These are phyloP conservation scores for Alternaria panax DNA, from an alignment of 2,329 filamentous ascomycete genomes.

Conservation along the genomic window DNA sequence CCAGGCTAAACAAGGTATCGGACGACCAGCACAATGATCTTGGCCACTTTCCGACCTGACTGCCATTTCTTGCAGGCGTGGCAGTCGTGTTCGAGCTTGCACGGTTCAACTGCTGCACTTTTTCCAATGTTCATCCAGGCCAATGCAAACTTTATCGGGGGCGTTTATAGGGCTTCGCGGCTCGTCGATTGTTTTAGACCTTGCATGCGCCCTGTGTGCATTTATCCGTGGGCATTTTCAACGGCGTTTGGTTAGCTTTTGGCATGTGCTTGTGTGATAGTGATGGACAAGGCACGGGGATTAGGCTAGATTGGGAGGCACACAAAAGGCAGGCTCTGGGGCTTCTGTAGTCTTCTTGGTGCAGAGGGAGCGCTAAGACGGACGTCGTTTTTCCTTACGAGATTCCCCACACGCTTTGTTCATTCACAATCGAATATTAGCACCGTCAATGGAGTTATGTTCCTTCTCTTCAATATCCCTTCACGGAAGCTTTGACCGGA, in stretches of 20 bases:
- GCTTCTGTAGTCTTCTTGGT: not conserved
- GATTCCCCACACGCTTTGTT: slow-evolving; percentile 26
- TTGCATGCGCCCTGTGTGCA: slow-evolving; percentile 12
- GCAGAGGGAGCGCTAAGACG: not conserved
- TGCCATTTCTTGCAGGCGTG: not conserved
- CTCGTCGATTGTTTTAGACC: slow-evolving; percentile 2
- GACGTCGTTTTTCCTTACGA: slow-evolving; percentile 19
- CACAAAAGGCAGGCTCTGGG: not conserved
- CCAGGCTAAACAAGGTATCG: slow-evolving; percentile 51
- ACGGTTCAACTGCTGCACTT: slow-evolving; percentile 5
- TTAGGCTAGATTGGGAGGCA: slow-evolving; percentile 6
- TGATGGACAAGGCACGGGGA: slow-evolving; percentile 9
- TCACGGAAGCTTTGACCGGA: not conserved
- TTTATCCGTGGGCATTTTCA: slow-evolving; percentile 21
- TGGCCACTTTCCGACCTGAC: not conserved
- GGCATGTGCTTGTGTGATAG: slow-evolving; percentile 17
- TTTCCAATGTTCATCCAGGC: slow-evolving; percentile 1
- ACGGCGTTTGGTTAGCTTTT: slow-evolving; percentile 13
- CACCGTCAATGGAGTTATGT: slow-evolving; percentile 7
- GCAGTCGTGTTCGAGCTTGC: not conserved
- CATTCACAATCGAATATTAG: slow-evolving; percentile 3
- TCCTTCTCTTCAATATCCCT: not conserved
- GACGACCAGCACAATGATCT: slow-evolving; percentile 30
- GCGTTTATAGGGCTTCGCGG: slow-evolving; percentile 9
- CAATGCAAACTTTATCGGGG: not conserved